phyloP scores from a whole-genome alignment of 192 early-diverging fungal genomes.

The Mortierella claussenii region DNA sequence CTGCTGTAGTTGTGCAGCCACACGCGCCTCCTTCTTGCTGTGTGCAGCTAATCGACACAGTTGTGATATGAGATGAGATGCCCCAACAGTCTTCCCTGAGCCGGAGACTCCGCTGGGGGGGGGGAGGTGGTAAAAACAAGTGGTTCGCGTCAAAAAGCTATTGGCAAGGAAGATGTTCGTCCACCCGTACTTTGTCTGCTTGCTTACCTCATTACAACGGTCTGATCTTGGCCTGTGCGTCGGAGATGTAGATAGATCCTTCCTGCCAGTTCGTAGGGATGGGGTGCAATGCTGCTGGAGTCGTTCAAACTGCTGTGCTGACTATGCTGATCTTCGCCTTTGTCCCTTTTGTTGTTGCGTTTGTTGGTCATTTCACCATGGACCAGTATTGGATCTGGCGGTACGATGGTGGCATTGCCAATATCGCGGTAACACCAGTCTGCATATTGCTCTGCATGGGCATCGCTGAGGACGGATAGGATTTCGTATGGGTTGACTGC shows the following conservation, averaged over 20 bases:
- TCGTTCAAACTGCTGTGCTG: slow-evolving; percentile 39
- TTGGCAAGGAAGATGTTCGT: neutral
- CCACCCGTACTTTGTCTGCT: neutral
- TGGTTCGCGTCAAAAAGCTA: too few relatives aligned
- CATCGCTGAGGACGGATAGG: slow-evolving; percentile 56
- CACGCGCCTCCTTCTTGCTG: slow-evolving; percentile 78
- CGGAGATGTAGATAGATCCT: slow-evolving; percentile 76
- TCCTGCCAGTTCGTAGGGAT: slow-evolving; percentile 77
- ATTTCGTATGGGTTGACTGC: slow-evolving; percentile 62
- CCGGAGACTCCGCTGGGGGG: slow-evolving; percentile 91
- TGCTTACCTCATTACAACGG: slow-evolving; percentile 68
- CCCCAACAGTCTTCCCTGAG: slow-evolving; percentile 84
- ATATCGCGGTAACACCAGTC: slow-evolving; percentile 63
- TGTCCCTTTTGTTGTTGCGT: slow-evolving; percentile 14
- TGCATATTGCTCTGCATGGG: slow-evolving; percentile 61
- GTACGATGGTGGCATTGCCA: slow-evolving; percentile 8
- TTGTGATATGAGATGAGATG: slow-evolving; percentile 76
- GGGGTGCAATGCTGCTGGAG: slow-evolving; percentile 57
- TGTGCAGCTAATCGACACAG: slow-evolving; percentile 79
- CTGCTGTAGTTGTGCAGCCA: slow-evolving; percentile 76
- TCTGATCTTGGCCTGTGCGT: slow-evolving; percentile 73
- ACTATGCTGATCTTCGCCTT: slow-evolving; percentile 25
- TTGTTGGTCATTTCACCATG: too few relatives aligned
- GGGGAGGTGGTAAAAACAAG: too few relatives aligned
- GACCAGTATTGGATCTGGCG: neutral